Evolutionary conservation across 192 early-diverging fungal genomes (phyloP), one percentile per base, ranked within the genome.

Genomic region (Geranomyces michiganensis): DNA sequence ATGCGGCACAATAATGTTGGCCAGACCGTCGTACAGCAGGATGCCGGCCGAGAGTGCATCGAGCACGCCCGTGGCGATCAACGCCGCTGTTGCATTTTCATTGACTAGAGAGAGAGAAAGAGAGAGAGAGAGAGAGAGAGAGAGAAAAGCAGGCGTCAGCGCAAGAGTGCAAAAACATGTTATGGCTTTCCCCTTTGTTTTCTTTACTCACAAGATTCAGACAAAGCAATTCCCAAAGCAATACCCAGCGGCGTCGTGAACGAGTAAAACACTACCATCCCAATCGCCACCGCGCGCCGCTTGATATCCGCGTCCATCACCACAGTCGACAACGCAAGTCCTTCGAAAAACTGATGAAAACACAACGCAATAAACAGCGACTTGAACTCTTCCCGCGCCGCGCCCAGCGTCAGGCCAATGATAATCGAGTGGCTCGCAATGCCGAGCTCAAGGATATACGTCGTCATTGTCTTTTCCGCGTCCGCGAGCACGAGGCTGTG

Each of bases 41-140:
- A 95, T 94, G 14, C 94, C 93, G 0, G 92, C 90, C 1, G 91
- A 91, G 31, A 94, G 41, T 1, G 90, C 80, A 56, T 96, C 91
- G 21, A 96, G 80, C 19, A 93, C 82, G 9, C 92, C 94, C 72
- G 91, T 87, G 13, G 87, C 73, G 17, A 93, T 48, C 26, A 95
- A 76, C 1, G 88, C 74, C 0, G 79, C 66, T 0, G 80, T 65
- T 0, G 85, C 85, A 15, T 80, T 72, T 1, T 84, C 84, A 21
- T 89, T 81, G 75, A 17, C 58, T 60, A 24, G 10, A 24, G 24
- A 17, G 56, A 46, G 17, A 0, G 36, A 41, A 41, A 53, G 51
- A 3, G 51, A 15, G 24, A n/a, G 17, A 53, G 7, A 3, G 7
- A 6, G 4, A 6, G 3, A n/a, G 51, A 3, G 17, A 24, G 15